Percentiles rank a stretch among this genome's conserved stretches.
Conservation (phyloP, 352 stramenopile species). For the Phytophthora capsici region DNA sequence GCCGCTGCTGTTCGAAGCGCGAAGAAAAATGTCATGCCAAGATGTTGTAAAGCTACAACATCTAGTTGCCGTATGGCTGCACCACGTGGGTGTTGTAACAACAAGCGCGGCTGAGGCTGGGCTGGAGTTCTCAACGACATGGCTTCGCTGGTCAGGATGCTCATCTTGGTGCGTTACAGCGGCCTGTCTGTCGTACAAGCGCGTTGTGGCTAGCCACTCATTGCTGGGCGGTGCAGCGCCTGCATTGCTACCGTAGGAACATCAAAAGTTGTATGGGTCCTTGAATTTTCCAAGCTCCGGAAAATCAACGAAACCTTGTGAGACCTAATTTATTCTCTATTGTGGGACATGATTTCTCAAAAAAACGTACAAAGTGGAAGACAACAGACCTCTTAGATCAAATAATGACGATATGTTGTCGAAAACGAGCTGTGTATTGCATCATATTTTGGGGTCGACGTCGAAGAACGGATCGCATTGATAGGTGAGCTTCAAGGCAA, state of each 20-base stretch:
- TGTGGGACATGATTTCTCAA: slow-evolving; percentile 10
- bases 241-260: not conserved
- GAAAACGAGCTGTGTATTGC: slow-evolving; percentile 9
- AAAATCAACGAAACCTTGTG: slow-evolving; percentile 15
- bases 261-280: slow-evolving; percentile 9
- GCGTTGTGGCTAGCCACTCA: slow-evolving; percentile 1
- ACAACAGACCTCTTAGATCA: not conserved
- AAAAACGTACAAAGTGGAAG: not conserved
- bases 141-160: slow-evolving; percentile 10
- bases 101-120: slow-evolving; percentile 6
- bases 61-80: not conserved
- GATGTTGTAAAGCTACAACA: too few species aligned
- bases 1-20: not conserved
- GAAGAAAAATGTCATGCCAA: too few species aligned
- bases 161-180: not conserved
- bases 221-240: slow-evolving; percentile 12
- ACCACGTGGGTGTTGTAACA: not conserved
- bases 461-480: slow-evolving; percentile 10
- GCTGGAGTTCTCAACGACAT: not conserved
- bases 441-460: slow-evolving; percentile 1
- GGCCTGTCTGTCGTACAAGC: slow-evolving; percentile 2
- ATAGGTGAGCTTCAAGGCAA: slow-evolving; percentile 20
- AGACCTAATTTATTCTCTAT: slow-evolving; percentile 7
- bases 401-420: slow-evolving; percentile 6
- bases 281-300: slow-evolving; percentile 9